Conservation (phyloP, 306 rosid species). For the Sophora flavescens region DNA sequence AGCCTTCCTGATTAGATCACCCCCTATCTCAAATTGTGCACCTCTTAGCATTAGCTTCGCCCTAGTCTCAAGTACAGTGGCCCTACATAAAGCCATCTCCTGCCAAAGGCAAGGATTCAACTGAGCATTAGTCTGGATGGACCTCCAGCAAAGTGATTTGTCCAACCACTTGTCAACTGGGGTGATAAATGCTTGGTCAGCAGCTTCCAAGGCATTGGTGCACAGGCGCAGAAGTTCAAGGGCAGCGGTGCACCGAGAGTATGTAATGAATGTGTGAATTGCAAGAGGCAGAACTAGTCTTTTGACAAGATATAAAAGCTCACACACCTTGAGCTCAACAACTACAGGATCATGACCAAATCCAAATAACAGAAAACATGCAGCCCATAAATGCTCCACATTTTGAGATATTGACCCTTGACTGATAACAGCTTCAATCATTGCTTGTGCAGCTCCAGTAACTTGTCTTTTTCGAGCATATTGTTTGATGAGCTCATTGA, state of each 20-base stretch:
- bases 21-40: conserved; percentile 81
- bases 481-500: conserved; percentile 70
- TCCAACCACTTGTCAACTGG: conserved; percentile 88
- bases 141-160: conserved; percentile 83
- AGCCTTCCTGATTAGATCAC: conserved; percentile 84
- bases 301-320: conserved; percentile 66
- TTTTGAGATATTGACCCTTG: conserved; percentile 64
- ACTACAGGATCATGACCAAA: conserved; percentile 77
- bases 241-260: conserved; percentile 80
- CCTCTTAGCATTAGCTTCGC: conserved; percentile 93
- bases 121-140: conserved; percentile 83
- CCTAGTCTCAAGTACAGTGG: conserved; percentile 83
- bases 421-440: conserved; percentile 73
- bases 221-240: conserved; percentile 83
- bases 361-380: conserved; percentile 81
- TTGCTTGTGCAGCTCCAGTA: conserved; percentile 70
- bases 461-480: conserved; percentile 74
- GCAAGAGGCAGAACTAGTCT: conserved; percentile 81
- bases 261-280: conserved; percentile 75
- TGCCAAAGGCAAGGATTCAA: conserved; percentile 92
- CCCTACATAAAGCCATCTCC: conserved; percentile 80
- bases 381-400: conserved; percentile 83
- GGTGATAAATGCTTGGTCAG: conserved; percentile 80
- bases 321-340: conserved; percentile 77
- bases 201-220: conserved; percentile 83